phyloP scores from a whole-genome alignment of 768 basidiomycete genomes.

The Podaxis sp. region DNA sequence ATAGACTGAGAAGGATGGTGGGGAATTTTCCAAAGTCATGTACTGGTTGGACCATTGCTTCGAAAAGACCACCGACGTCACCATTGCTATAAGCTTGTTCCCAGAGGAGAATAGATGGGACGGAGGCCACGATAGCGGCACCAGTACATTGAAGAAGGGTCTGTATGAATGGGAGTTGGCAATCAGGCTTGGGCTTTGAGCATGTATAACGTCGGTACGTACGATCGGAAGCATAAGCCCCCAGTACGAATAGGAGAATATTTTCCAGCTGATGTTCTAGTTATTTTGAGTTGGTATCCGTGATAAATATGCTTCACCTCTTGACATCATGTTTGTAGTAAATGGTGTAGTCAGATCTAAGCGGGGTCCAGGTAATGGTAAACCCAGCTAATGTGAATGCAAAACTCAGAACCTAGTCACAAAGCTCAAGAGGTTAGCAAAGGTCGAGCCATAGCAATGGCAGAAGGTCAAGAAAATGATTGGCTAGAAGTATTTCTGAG shows the following conservation, averaged over 20 bases:
- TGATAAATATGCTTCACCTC: constrained; percentile 36
- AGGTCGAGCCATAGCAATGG: too few species aligned
- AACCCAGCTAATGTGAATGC: constrained; percentile 74
- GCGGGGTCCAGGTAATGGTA: constrained; percentile 57
- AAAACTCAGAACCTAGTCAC: constrained; percentile 52
- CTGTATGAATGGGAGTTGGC: constrained; percentile 19
- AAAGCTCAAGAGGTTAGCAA: too few species aligned
- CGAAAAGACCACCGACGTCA: constrained; percentile 70
- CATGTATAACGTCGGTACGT: constrained; percentile 10
- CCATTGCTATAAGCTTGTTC: constrained; percentile 51
- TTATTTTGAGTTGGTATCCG: background rate
- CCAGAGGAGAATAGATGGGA: constrained; percentile 61
- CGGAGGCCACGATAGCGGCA: constrained; percentile 63
- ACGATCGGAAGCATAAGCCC: constrained; percentile 66
- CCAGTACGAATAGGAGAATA: constrained; percentile 69
- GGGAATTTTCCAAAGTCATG: constrained; percentile 78
- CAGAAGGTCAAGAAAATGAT: too few species aligned
- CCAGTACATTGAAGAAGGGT: constrained; percentile 51
- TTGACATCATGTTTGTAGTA: constrained; percentile 63
- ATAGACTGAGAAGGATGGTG: constrained; percentile 77
- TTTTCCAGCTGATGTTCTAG: constrained; percentile 45
- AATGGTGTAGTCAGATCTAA: constrained; percentile 74
- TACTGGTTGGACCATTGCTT: constrained; percentile 68
- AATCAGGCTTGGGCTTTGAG: background rate
- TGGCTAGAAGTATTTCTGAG: too few species aligned